Base-by-base conservation (phyloP, 192 early-diverging fungal species). In the Linnemannia zychae region DNA sequence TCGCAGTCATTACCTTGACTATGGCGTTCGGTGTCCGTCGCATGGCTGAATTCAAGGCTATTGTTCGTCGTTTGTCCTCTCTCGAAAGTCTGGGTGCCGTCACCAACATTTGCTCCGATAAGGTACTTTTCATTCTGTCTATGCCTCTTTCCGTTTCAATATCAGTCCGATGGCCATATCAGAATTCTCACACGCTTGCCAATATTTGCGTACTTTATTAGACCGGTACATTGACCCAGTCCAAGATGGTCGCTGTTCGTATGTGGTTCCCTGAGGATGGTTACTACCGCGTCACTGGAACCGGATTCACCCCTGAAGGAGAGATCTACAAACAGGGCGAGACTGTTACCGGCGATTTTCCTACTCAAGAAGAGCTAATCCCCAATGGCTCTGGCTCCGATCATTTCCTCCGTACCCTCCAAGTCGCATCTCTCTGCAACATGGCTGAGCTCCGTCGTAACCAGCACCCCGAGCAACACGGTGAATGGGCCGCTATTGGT, bases 101-200 rank as follows among this genome's bases (percentile, higher is more conserved):
- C 16, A 97, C 96, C 44, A 95, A 96, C 80, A 96, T 99, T 82
- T 99, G 98, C 87, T 98, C 98, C 11, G 98, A 98, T 85, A 99
- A 99, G 72, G 79, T 80, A 80, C 48, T 0, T 60, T 63, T 36
- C 4, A 37, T 52, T 49, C 20, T 33, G 12, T 28, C 24, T 6
- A 24, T 9, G 24, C 28, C 11, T 18, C 50, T 63, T 9, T 63
- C 28, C 24, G 3, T 63, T 63, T 11, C 11, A 63, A 11, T 15
- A 57, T 33, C 12, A 15, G 11, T 63, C 0, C 3, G 11, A 31
- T 63, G 13, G 4, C 4, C 28, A 6, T 28, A 12, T 2, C 11
- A 28, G 9, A 15, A 31, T 60, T 2, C 11, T 9, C 24, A 63
- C 31, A 2, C 57, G 57, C 12, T 31, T 22, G 31, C 57, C 15